Evolutionary conservation across 257 asterid species (phyloP).

Genomic region (Thymus mandschuricus): DNA sequence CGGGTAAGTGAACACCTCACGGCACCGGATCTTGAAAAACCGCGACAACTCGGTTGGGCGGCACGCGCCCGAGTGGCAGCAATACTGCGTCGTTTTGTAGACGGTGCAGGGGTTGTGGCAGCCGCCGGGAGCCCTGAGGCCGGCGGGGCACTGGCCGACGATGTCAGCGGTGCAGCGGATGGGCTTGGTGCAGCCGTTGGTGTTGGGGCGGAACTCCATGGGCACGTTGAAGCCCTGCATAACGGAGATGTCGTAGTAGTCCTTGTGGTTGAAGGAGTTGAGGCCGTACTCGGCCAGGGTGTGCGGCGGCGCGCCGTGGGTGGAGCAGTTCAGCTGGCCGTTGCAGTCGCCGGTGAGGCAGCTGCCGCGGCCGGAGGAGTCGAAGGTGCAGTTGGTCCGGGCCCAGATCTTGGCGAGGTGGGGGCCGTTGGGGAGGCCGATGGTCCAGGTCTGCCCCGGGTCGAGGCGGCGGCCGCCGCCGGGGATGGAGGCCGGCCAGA

Average conservation of each 20-base stretch:
- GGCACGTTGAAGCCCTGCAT: slow-evolving; percentile 69
- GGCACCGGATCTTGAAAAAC: slow-evolving; percentile 71
- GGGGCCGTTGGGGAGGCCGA: slow-evolving; percentile 40
- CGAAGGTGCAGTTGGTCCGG: slow-evolving; percentile 63
- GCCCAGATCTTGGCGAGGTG: slow-evolving; percentile 59
- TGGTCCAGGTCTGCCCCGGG: slow-evolving; percentile 46
- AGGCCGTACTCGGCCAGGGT: slow-evolving; percentile 65
- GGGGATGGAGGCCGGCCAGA: slow-evolving; percentile 65
- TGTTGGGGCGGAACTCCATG: slow-evolving; percentile 43
- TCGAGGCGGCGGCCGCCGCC: slow-evolving; percentile 66
- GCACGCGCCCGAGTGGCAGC: slow-evolving; percentile 69
- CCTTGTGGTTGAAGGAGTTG: slow-evolving; percentile 44
- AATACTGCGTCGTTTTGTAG: slow-evolving; percentile 55
- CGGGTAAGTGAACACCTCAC: slow-evolving; percentile 57
- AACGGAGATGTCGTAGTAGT: slow-evolving; percentile 59
- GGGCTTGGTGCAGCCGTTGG: slow-evolving; percentile 51
- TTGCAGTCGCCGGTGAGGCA: slow-evolving; percentile 70
- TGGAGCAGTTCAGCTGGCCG: slow-evolving; percentile 47
- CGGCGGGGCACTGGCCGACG: slow-evolving; percentile 55
- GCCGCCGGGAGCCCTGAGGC: slow-evolving; percentile 62
- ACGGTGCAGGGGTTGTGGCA: slow-evolving; percentile 86
- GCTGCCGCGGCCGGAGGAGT: slow-evolving; percentile 50
- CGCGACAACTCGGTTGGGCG: slow-evolving; percentile 56
- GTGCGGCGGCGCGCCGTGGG: slow-evolving; percentile 51
- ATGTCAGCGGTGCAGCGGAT: slow-evolving; percentile 61